Base-by-base conservation (phyloP, 345 rosid genomes). In the Citrus unshiu region DNA sequence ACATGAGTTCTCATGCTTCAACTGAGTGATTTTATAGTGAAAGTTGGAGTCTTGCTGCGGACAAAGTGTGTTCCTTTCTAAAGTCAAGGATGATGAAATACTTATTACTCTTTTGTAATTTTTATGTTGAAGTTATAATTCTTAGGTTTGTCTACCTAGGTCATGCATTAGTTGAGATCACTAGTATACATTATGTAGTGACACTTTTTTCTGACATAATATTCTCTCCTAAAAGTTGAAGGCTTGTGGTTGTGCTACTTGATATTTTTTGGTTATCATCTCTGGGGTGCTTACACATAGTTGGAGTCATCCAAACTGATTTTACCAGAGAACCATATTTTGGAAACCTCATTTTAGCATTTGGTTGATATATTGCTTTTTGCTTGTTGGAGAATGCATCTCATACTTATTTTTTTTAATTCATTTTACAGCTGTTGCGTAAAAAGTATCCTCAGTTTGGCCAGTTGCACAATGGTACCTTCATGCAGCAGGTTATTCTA, bases 391-490 rank as follows among this genome's bases (percentile, higher is more conserved):
- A 70, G 78, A 46, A 24, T 18, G 25, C 66, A 14, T 22, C 66
- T 76, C 35, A 40, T 58, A 34, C 25, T 29, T 39, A 54, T 74
- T 16, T 66, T 18, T 72, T 34, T 21, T 0, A 7, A n/a, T 74
- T 46, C 35, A 32, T 75, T 10, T 79, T 85, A 78, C 93, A 96
- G 98, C 85, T 90, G 66, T 82, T 96, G 86, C 95, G 92, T 49
- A 94, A 94, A 79, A 96, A 96, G 77, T 93, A 87, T 83, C 99
- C 99, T 77, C 99, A 93, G 77, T 97, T 94, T 68, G 93, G 98
- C 39, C 98, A 94, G 83, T 77, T 90, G 91, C 97, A 94, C 34
- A 96, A 96, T 87, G 97, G 95, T 82, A 84, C 81, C 79, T 90
- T 89, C 92, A 96, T 96, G 99, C 98, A 96, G 81, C 99, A 93